phyloP scores from a whole-genome alignment of 2,329 filamentous ascomycete species.

The Zasmidium citrigriseum region DNA sequence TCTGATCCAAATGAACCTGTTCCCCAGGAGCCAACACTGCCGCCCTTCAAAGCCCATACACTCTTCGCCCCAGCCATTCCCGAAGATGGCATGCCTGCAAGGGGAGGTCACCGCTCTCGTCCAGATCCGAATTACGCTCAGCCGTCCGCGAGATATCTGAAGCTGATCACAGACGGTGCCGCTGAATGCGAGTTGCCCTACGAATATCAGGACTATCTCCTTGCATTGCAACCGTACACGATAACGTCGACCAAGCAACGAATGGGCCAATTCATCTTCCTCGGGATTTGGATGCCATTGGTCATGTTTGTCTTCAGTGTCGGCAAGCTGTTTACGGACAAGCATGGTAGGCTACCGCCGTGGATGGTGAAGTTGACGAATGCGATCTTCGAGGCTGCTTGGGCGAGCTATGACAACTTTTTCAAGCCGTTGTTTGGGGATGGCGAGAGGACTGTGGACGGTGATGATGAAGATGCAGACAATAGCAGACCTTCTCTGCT shows the following conservation, averaged over 20 bases:
- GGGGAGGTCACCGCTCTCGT: slow-evolving; percentile 53
- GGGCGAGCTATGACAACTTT: slow-evolving; percentile 64
- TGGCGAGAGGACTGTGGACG: slow-evolving; percentile 67
- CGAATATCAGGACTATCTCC: slow-evolving; percentile 75
- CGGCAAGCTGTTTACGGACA: slow-evolving; percentile 57
- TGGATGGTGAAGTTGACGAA: slow-evolving; percentile 63
- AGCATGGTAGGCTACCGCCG: slow-evolving; percentile 65
- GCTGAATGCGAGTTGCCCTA: slow-evolving; percentile 75
- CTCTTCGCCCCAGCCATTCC: slow-evolving; percentile 65
- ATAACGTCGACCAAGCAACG: slow-evolving; percentile 67
- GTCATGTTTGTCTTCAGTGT: slow-evolving; percentile 57
- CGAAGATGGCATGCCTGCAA: slow-evolving; percentile 31
- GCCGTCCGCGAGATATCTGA: slow-evolving; percentile 79
- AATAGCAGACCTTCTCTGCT: not conserved
- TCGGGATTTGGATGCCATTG: slow-evolving; percentile 59
- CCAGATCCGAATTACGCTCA: slow-evolving; percentile 74
- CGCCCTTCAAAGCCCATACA: slow-evolving; percentile 79
- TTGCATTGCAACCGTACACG: slow-evolving; percentile 67
- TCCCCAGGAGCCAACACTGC: slow-evolving; percentile 63
- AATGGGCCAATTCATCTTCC: slow-evolving; percentile 65
- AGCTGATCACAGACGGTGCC: slow-evolving; percentile 76
- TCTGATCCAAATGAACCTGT: slow-evolving; percentile 54
- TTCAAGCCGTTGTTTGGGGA: slow-evolving; percentile 77
- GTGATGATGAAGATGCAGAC: slow-evolving; percentile 18
- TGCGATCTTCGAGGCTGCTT: slow-evolving; percentile 58